Percentiles rank a stretch among this genome's conserved stretches.
Conservation (phyloP, 441 rosid genomes). For the Brassica balearica region DNA sequence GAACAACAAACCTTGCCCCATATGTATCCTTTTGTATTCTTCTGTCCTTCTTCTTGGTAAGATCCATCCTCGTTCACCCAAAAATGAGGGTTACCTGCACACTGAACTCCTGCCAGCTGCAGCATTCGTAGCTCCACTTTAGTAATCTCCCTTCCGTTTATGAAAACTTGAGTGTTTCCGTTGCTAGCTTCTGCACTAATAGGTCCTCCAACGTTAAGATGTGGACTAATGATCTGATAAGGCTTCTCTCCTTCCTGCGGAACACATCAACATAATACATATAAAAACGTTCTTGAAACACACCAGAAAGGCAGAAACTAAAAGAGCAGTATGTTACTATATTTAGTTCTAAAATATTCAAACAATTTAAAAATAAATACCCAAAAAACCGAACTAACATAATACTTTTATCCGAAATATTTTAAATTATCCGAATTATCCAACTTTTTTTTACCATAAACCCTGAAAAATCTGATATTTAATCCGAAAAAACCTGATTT, state of each 20-base stretch:
- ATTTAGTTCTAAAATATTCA: too few relatives aligned
- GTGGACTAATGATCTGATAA: constrained; percentile 76
- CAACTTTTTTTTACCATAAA: too few relatives aligned
- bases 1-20: constrained; percentile 85
- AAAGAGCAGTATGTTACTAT: too few relatives aligned
- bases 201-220: constrained; percentile 73
- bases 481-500: too few relatives aligned
- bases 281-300: constrained; percentile 37
- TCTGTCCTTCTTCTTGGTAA: constrained; percentile 95
- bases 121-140: constrained; percentile 89
- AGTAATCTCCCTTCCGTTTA: constrained; percentile 89
- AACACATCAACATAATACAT: constrained; percentile 44
- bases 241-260: constrained; percentile 94
- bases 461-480: too few relatives aligned
- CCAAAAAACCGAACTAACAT: neutral
- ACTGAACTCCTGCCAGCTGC: constrained; percentile 95
- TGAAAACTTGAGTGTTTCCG: constrained; percentile 83
- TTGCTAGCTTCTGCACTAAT: constrained; percentile 74
- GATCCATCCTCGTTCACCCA: constrained; percentile 98
- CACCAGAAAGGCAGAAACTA: neutral
- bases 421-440: too few relatives aligned
- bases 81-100: constrained; percentile 96
- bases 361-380: too few relatives aligned
- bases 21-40: constrained; percentile 77
- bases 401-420: too few relatives aligned